A percentile compares a stretch with the other conserved stretches of the same genome.
These are phyloP conservation scores for Nephelium lappaceum DNA, from an alignment of 345 rosid genomes.

Conservation along the genomic window DNA sequence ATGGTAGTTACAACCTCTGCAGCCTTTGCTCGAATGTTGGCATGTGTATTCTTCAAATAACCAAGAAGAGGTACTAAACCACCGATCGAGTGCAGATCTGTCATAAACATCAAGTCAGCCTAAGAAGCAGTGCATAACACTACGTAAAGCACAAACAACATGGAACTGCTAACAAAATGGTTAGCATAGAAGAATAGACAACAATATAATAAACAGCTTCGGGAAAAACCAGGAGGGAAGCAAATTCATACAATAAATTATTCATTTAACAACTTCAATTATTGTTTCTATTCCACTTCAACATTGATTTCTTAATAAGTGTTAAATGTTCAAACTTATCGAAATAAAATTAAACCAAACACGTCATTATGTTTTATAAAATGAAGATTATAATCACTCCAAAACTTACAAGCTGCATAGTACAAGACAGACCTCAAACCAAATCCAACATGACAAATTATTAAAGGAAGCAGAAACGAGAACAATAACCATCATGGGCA, in stretches of 20 bases:
- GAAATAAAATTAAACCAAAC: too few species aligned
- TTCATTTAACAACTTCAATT: not conserved
- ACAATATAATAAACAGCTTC: not conserved
- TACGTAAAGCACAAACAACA: not conserved
- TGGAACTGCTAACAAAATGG: not conserved
- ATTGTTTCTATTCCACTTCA: too few species aligned
- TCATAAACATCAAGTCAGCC: not conserved
- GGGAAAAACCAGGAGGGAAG: not conserved
- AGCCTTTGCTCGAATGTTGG: slow-evolving; percentile 84
- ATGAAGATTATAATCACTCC: not conserved
- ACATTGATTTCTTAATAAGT: too few species aligned
- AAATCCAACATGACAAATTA: not conserved
- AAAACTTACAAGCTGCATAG: not conserved
- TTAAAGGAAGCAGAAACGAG: not conserved
- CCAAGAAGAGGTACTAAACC: slow-evolving; percentile 86
- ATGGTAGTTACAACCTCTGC: slow-evolving; percentile 83
- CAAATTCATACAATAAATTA: not conserved
- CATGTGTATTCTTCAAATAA: slow-evolving; percentile 72
- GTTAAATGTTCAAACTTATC: not conserved
- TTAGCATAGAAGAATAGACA: not conserved
- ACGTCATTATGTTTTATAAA: too few species aligned
- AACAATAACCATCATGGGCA: not conserved
- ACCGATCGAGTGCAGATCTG: slow-evolving; percentile 92
- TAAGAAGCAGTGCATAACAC: not conserved
- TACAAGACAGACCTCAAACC: not conserved